Conservation (phyloP, 495 filamentous ascomycete genomes). For the Xylaria longipes region DNA sequence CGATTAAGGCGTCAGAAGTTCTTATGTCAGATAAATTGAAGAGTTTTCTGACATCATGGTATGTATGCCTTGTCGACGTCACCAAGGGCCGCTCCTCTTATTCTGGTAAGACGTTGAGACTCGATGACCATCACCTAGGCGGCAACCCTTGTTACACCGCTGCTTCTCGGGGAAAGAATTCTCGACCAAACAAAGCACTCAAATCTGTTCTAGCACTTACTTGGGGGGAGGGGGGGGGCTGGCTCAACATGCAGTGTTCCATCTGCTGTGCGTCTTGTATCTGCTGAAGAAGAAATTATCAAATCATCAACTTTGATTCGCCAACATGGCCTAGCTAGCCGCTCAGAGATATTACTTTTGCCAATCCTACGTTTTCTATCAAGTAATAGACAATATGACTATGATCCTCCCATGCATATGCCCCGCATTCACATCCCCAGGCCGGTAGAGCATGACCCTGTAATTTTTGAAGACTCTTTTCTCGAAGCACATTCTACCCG, state of each 20-base stretch:
- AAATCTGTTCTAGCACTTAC: background rate
- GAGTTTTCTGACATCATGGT: background rate
- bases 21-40: background rate
- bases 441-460: background rate
- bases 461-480: too few relatives aligned
- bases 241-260: constrained; percentile 1
- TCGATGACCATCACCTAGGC: background rate
- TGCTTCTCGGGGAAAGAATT: background rate
- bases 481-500: too few relatives aligned
- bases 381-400: background rate
- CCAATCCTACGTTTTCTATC: background rate
- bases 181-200: background rate
- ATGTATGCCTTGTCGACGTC: background rate
- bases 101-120: background rate
- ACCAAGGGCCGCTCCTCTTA: background rate
- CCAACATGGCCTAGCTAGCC: background rate
- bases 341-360: too few relatives aligned
- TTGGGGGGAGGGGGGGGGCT: too few relatives aligned
- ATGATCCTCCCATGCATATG: background rate
- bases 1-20: background rate
- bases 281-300: constrained; percentile 9
- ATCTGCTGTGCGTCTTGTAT: background rate
- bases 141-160: background rate
- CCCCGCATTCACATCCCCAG: background rate
- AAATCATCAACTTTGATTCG: background rate